A percentile compares a stretch with the other conserved stretches of the same genome.
Conservation (phyloP, 2,329 filamentous ascomycete species). For the Atkinsonella texensis region DNA sequence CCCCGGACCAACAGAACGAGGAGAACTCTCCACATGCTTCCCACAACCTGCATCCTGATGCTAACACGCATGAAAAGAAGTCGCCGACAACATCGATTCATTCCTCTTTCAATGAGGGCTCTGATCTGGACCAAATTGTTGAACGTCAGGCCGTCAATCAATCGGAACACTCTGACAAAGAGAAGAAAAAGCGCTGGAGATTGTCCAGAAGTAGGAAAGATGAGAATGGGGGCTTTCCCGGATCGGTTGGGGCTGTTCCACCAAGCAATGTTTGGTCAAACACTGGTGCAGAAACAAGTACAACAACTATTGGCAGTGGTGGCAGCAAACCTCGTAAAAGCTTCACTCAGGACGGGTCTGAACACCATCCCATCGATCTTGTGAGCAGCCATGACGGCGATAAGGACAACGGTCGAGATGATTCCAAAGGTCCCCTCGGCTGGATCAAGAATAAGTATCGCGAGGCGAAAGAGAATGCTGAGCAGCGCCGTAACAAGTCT, state of each 20-base stretch:
- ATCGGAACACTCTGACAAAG: constrained; percentile 44
- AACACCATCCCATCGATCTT: constrained; percentile 25
- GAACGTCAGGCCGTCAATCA: constrained; percentile 40
- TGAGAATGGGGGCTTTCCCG: constrained; percentile 33
- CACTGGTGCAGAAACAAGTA: constrained; percentile 51
- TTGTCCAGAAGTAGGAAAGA: constrained; percentile 53
- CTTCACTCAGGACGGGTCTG: constrained; percentile 38
- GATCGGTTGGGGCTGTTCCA: constrained; percentile 30
- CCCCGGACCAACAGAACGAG: constrained; percentile 16
- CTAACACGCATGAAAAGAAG: constrained; percentile 48
- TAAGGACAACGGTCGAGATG: constrained; percentile 31
- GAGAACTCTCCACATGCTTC: constrained; percentile 35
- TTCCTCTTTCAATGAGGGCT: constrained; percentile 69
- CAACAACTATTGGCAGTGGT: constrained; percentile 55
- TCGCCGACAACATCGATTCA: constrained; percentile 70
- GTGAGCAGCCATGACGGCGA: constrained; percentile 26
- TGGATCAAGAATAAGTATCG: constrained; percentile 51
- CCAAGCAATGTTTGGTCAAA: constrained; percentile 45
- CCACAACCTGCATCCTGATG: constrained; percentile 31
- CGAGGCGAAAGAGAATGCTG: constrained; percentile 44
- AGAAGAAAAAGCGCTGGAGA: constrained; percentile 61
- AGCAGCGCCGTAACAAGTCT: constrained; percentile 44
- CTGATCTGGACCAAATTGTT: constrained; percentile 57
- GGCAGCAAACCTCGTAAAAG: constrained; percentile 36
- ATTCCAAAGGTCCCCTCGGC: constrained; percentile 38